Evolutionary conservation across 176 grass and related monocot genomes (phyloP).

Genomic region (Aegilops longissima): DNA sequence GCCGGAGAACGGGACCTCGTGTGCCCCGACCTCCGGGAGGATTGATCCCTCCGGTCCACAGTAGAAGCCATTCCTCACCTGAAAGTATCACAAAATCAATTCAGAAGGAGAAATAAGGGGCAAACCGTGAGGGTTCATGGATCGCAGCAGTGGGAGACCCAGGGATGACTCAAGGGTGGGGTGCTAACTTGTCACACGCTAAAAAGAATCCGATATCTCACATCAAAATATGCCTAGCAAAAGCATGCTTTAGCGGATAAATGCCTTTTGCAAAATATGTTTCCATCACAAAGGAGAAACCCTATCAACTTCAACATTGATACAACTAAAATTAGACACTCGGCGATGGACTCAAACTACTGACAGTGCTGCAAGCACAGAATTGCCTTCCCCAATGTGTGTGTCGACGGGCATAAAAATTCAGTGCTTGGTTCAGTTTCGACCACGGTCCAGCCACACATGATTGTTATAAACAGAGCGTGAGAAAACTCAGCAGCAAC

Average conservation of each 20-base stretch:
- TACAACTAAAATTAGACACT: not conserved
- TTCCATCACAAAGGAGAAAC: not conserved
- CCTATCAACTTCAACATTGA: not conserved
- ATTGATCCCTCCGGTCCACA: conserved; percentile 55
- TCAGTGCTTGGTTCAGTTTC: too few species aligned
- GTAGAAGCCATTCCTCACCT: conserved; percentile 66
- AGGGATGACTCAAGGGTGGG: not conserved
- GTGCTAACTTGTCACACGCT: not conserved
- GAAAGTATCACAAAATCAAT: not conserved
- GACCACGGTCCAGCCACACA: too few species aligned
- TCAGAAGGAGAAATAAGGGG: not conserved
- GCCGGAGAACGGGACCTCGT: conserved; percentile 51
- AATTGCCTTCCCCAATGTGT: not conserved
- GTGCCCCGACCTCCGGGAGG: conserved; percentile 28
- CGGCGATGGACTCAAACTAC: not conserved
- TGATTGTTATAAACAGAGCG: too few species aligned
- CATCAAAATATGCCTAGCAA: not conserved
- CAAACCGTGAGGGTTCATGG: not conserved
- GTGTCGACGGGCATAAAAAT: too few species aligned
- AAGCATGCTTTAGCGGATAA: not conserved
- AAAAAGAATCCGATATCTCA: not conserved
- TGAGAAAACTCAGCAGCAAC: too few species aligned
- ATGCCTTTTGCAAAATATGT: not conserved
- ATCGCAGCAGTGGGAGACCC: not conserved
- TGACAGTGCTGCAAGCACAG: not conserved